Percentiles rank a stretch among this genome's conserved stretches.
phyloP scores from a whole-genome alignment of 805 yeast genomes.

The Yamadazyma insecticola region DNA sequence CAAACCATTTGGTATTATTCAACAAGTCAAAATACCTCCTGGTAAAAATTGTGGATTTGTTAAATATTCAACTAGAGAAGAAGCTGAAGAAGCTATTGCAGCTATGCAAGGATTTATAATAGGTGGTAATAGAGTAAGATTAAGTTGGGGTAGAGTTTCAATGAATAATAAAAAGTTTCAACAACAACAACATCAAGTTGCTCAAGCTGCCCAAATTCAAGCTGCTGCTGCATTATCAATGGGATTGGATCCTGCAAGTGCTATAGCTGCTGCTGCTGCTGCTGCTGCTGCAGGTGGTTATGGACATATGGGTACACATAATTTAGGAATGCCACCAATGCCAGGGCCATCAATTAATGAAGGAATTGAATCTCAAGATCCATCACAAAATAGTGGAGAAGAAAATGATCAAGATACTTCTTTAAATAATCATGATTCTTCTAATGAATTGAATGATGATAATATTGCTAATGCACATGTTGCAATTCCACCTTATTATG shows the following conservation, averaged over 20 bases:
- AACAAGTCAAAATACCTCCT: conserved; percentile 69
- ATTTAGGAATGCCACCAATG: not conserved
- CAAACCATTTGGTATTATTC: conserved; percentile 68
- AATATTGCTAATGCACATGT: too few relatives aligned
- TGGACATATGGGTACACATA: conserved; percentile 1
- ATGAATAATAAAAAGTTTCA: conserved; percentile 28
- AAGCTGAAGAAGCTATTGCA: conserved; percentile 81
- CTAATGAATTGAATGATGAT: too few relatives aligned
- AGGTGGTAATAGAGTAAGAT: conserved; percentile 75
- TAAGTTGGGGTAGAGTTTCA: conserved; percentile 78
- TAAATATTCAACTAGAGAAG: conserved; percentile 68
- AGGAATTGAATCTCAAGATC: too few relatives aligned
- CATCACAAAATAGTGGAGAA: too few relatives aligned
- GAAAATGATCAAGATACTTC: too few relatives aligned
- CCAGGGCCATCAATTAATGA: too few relatives aligned
- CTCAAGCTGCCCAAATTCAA: conserved; percentile 33
- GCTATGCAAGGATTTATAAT: conserved; percentile 90
- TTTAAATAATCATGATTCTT: too few relatives aligned
- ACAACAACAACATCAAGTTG: conserved; percentile 25
- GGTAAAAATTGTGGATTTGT: conserved; percentile 89
- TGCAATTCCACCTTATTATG: too few relatives aligned
- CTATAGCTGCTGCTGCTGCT: conserved; percentile 19
- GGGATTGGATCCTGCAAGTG: conserved; percentile 35
- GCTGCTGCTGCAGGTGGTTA: conserved; percentile 17
- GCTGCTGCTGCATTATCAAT: conserved; percentile 35